Evolutionary conservation across 352 stramenopile species (phyloP).

Genomic region (Pythium phragmiticola): DNA sequence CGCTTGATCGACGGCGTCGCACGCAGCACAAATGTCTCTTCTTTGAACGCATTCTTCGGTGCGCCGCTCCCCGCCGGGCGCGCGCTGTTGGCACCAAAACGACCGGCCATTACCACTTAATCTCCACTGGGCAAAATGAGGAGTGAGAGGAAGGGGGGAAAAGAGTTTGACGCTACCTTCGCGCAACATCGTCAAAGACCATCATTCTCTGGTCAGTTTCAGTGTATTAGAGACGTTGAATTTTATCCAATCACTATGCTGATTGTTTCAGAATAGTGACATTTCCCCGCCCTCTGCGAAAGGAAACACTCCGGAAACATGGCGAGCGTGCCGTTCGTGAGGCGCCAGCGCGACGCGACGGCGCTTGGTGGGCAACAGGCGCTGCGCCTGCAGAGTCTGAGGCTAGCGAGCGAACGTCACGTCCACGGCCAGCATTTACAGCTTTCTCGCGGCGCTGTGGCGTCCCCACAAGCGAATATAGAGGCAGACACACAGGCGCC

Average conservation of each 20-base stretch:
- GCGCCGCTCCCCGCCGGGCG: not conserved
- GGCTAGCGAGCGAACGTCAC: slow-evolving; percentile 32
- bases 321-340: slow-evolving; percentile 20
- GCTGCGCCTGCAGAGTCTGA: slow-evolving; percentile 45
- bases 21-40: slow-evolving; percentile 77
- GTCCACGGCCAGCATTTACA: slow-evolving; percentile 40
- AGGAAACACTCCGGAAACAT: slow-evolving; percentile 2
- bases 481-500: not conserved
- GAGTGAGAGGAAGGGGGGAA: slow-evolving; percentile 3
- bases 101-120: not conserved
- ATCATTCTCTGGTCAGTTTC: slow-evolving; percentile 9
- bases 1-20: slow-evolving; percentile 86
- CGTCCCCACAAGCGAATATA: not conserved
- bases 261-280: slow-evolving; percentile 5
- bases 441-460: not conserved
- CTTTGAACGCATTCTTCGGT: slow-evolving; percentile 19
- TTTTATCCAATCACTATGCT: slow-evolving; percentile 12
- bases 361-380: slow-evolving; percentile 50
- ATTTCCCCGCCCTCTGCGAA: slow-evolving; percentile 3
- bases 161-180: slow-evolving; percentile 3
- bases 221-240: not conserved
- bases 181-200: slow-evolving; percentile 1
- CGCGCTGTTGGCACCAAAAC: slow-evolving; percentile 5
- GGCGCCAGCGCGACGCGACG: slow-evolving; percentile 18
- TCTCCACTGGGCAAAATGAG: not conserved